A percentile compares a stretch with the other conserved stretches of the same genome.
These are phyloP conservation scores for Ceratocystis smalleyi DNA, from an alignment of 2,329 filamentous ascomycete genomes.

Conservation along the genomic window DNA sequence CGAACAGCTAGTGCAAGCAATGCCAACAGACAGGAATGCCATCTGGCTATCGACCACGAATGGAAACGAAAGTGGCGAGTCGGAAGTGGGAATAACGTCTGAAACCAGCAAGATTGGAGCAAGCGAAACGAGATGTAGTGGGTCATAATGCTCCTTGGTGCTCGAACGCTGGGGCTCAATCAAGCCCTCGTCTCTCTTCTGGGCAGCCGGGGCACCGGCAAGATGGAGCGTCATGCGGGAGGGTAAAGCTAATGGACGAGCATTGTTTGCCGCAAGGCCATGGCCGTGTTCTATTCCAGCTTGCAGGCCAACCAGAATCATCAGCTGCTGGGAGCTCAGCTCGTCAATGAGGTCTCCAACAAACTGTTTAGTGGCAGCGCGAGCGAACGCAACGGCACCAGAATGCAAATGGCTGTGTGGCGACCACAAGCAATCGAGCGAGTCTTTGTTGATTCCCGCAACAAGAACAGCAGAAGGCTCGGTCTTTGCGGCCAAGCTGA, in stretches of 20 bases:
- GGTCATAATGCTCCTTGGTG: slow-evolving; percentile 6
- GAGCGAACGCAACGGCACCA: slow-evolving; percentile 11
- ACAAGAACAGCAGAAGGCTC: not conserved
- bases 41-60: slow-evolving; percentile 16
- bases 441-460: slow-evolving; percentile 17
- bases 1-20: slow-evolving; percentile 15
- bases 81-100: not conserved
- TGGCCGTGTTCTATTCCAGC: not conserved
- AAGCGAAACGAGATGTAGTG: slow-evolving; percentile 10
- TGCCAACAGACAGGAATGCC: slow-evolving; percentile 11
- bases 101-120: slow-evolving; percentile 11
- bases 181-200: not conserved
- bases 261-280: not conserved
- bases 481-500: not conserved
- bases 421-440: slow-evolving; percentile 16
- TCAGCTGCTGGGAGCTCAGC: slow-evolving; percentile 12
- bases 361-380: slow-evolving; percentile 11
- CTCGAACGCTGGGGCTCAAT: not conserved
- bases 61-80: slow-evolving; percentile 3
- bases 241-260: not conserved
- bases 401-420: slow-evolving; percentile 13
- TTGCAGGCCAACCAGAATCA: slow-evolving; percentile 13
- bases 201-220: not conserved
- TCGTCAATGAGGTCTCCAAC: slow-evolving; percentile 14
- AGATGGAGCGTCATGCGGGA: not conserved